These are phyloP conservation scores for Fraxinus quadrangulata DNA, from an alignment of 257 asterid genomes.

Conservation along the genomic window DNA sequence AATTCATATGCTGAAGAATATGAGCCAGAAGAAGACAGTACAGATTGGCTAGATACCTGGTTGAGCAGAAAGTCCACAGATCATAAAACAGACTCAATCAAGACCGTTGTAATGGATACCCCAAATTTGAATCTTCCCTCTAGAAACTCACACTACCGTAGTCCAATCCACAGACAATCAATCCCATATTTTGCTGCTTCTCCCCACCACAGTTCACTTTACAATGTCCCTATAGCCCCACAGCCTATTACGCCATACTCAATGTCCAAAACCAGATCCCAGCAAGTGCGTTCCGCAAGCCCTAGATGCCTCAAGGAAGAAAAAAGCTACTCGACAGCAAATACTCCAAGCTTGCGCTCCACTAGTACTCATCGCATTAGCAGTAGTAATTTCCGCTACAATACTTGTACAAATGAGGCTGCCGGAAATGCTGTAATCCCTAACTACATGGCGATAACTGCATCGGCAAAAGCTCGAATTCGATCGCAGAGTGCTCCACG, in stretches of 20 bases:
- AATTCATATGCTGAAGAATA: slow-evolving; percentile 33
- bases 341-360: slow-evolving; percentile 70
- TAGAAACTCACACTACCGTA: slow-evolving; percentile 60
- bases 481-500: slow-evolving; percentile 90
- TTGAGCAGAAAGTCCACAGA: slow-evolving; percentile 73
- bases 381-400: slow-evolving; percentile 37
- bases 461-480: slow-evolving; percentile 79
- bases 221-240: slow-evolving; percentile 34
- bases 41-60: slow-evolving; percentile 63
- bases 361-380: slow-evolving; percentile 36
- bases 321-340: slow-evolving; percentile 76
- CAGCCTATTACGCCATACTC: slow-evolving; percentile 57
- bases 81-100: slow-evolving; percentile 60
- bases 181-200: slow-evolving; percentile 39
- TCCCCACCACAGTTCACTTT: slow-evolving; percentile 42
- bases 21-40: slow-evolving; percentile 46
- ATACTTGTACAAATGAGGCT: slow-evolving; percentile 37
- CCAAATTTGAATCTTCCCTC: slow-evolving; percentile 30
- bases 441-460: slow-evolving; percentile 89
- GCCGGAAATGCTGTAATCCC: slow-evolving; percentile 42
- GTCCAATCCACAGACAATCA: slow-evolving; percentile 47
- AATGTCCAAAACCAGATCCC: slow-evolving; percentile 34
- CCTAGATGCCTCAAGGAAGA: slow-evolving; percentile 55
- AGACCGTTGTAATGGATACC: slow-evolving; percentile 72
- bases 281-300: slow-evolving; percentile 53